Evolutionary conservation across 176 grass and related monocot species (phyloP).

Genomic region (Luzula sylvatica): DNA sequence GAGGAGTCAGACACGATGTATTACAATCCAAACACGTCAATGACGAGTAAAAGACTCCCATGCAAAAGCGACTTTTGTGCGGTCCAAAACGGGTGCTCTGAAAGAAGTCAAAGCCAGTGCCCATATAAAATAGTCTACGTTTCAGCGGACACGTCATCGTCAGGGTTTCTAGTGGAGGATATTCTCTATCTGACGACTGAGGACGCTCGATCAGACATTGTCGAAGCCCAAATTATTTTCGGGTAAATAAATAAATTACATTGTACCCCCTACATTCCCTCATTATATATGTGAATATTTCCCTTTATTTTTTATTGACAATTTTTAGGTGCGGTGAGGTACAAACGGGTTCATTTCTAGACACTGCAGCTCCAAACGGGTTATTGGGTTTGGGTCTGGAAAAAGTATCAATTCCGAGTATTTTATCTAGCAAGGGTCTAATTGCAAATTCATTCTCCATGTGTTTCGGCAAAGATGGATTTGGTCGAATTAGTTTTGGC

Average conservation of each 20-base stretch:
- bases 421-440: conserved; percentile 51
- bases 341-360: conserved; percentile 69
- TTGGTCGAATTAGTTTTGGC: conserved; percentile 73
- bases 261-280: too few species aligned
- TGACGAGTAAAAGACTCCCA: conserved; percentile 51
- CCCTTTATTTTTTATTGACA: not conserved
- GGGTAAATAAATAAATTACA: conserved; percentile 42
- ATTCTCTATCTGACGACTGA: conserved; percentile 61
- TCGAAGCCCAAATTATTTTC: conserved; percentile 55
- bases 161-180: conserved; percentile 68
- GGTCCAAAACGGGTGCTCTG: conserved; percentile 42
- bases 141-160: conserved; percentile 52
- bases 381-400: conserved; percentile 66
- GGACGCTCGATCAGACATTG: conserved; percentile 27
- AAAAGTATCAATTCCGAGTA: conserved; percentile 56
- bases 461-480: conserved; percentile 66
- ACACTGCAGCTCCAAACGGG: conserved; percentile 60
- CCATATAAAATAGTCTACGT: conserved; percentile 68
- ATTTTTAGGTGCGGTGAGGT: conserved; percentile 55
- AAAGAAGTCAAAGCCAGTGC: conserved; percentile 33
- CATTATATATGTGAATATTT: too few species aligned
- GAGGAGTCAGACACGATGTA: conserved; percentile 37
- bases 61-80: conserved; percentile 51
- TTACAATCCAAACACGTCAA: conserved; percentile 55
- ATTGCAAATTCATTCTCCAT: conserved; percentile 68